Conservation (phyloP, 805 yeast genomes). For the Lipomyces orientalis region DNA sequence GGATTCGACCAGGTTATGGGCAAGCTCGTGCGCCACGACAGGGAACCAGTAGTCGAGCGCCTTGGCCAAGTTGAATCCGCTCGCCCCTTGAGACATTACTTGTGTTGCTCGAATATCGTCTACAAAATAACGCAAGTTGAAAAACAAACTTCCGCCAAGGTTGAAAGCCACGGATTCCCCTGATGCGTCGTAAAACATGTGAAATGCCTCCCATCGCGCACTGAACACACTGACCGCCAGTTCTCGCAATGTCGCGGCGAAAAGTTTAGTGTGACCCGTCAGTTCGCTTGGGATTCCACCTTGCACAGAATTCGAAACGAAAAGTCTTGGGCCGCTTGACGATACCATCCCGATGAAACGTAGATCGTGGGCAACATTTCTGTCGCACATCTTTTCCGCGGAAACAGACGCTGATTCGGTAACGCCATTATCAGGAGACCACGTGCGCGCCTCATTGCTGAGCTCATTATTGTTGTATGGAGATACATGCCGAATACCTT, state of each 20-base stretch:
- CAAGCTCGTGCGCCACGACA: constrained; percentile 50
- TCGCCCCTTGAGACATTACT: neutral
- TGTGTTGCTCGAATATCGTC: constrained; percentile 27
- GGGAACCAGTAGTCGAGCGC: constrained; percentile 48
- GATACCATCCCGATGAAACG: constrained; percentile 21
- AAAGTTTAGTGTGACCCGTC: constrained; percentile 20
- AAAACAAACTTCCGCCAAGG: constrained; percentile 47
- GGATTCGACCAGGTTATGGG: constrained; percentile 46
- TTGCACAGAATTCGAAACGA: constrained; percentile 20
- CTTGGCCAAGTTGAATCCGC: constrained; percentile 23
- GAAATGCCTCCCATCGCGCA: constrained; percentile 39
- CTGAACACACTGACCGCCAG: constrained; percentile 37
- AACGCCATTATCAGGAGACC: constrained; percentile 25
- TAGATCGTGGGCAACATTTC: constrained; percentile 32
- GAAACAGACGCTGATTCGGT: constrained; percentile 23
- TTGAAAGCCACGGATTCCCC: constrained; percentile 49
- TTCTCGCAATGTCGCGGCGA: constrained; percentile 24
- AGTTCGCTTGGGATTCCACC: constrained; percentile 22
- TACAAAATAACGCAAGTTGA: constrained; percentile 45
- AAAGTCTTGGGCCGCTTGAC: constrained; percentile 26
- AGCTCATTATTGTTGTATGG: constrained; percentile 22
- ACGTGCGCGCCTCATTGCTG: constrained; percentile 16
- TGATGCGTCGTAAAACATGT: constrained; percentile 42
- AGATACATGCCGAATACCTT: constrained; percentile 28
- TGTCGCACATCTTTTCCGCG: constrained; percentile 32